These are phyloP conservation scores for Lagerstroemia speciosa DNA, from an alignment of 345 rosid species.

Conservation along the genomic window DNA sequence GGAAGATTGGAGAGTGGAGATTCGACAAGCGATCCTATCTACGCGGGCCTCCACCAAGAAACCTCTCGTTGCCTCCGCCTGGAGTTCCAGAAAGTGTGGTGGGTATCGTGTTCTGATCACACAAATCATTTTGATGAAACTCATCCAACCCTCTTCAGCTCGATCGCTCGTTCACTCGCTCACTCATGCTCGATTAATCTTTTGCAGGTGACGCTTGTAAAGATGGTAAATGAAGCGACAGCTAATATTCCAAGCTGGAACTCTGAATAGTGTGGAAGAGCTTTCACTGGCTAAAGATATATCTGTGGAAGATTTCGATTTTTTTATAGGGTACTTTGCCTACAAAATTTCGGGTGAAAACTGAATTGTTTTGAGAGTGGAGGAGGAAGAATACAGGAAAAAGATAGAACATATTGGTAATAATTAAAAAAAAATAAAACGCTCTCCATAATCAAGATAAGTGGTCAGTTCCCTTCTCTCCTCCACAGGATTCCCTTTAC, in stretches of 20 bases:
- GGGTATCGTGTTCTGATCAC: constrained; percentile 16
- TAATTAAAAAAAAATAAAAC: background rate
- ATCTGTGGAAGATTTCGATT: background rate
- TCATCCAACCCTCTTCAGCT: background rate
- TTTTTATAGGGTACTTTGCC: background rate
- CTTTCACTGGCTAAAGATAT: background rate
- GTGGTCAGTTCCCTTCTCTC: background rate
- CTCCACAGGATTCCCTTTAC: background rate
- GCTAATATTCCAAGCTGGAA: constrained; percentile 19
- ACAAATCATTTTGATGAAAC: background rate
- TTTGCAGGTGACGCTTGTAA: constrained; percentile 18
- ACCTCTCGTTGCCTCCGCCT: constrained; percentile 74
- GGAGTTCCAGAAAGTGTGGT: constrained; percentile 98
- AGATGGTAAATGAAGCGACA: constrained; percentile 20
- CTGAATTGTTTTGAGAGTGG: background rate
- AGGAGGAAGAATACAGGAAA: background rate
- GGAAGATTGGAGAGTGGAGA: constrained; percentile 85
- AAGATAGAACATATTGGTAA: background rate
- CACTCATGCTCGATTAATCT: background rate
- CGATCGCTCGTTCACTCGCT: background rate
- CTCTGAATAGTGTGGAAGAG: background rate
- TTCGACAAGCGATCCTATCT: constrained; percentile 88
- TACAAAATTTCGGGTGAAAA: background rate
- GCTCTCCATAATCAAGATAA: background rate
- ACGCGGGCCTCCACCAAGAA: constrained; percentile 69